Conservation (phyloP, 2,329 filamentous ascomycete genomes). For the Pleurostoma richardsiae region DNA sequence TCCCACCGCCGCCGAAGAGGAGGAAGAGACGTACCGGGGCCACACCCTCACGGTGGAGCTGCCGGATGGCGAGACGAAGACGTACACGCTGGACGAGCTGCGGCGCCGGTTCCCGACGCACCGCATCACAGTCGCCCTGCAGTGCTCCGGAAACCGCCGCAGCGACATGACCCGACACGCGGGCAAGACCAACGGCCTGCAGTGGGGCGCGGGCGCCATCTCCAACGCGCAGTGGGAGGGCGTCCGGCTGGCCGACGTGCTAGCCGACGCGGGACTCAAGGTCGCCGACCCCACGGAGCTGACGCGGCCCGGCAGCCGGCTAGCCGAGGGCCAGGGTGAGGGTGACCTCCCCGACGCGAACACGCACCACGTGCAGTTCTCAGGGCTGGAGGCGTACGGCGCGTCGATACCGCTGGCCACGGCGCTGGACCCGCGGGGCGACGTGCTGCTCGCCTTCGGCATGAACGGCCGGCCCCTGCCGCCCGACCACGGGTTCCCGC, state of each 20-base stretch:
- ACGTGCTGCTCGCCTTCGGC: constrained; percentile 61
- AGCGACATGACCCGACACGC: constrained; percentile 51
- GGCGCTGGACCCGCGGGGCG: constrained; percentile 53
- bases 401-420: constrained; percentile 56
- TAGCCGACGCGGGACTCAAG: constrained; percentile 48
- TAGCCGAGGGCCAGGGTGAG: constrained; percentile 1
- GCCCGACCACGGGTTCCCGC: constrained; percentile 61
- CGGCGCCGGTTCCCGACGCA: constrained; percentile 43
- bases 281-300: constrained; percentile 9
- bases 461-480: constrained; percentile 64
- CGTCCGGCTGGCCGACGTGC: constrained; percentile 48
- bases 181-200: constrained; percentile 48
- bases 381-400: constrained; percentile 55
- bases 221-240: constrained; percentile 57
- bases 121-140: constrained; percentile 49
- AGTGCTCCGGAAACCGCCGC: constrained; percentile 57
- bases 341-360: constrained; percentile 16
- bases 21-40: constrained; percentile 22
- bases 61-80: constrained; percentile 44
- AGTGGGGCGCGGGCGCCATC: constrained; percentile 56
- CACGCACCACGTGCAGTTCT: constrained; percentile 50
- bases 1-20: constrained; percentile 31
- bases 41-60: constrained; percentile 51
- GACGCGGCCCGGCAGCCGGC: neutral
- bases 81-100: constrained; percentile 50